Percentiles rank a stretch among this genome's conserved stretches.
Evolutionary conservation across 495 filamentous ascomycete species (phyloP).

Genomic region (Penicillium argentinense): DNA sequence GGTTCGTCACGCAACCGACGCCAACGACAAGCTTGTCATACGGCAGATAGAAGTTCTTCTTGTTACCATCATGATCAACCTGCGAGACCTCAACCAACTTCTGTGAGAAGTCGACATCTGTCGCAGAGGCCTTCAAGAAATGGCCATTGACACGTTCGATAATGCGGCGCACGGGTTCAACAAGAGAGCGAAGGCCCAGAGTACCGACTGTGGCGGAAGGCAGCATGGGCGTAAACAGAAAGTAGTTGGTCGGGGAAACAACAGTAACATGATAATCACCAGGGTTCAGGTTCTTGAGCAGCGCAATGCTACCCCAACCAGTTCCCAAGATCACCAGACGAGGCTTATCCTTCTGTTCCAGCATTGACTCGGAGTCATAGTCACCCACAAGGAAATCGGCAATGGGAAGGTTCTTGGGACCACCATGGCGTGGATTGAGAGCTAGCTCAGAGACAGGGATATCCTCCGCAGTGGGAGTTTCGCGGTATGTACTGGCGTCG

Average conservation of each 20-base stretch:
- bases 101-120: constrained; percentile 85
- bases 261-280: constrained; percentile 94
- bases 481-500: constrained; percentile 87
- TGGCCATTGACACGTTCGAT: constrained; percentile 76
- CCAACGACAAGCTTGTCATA: constrained; percentile 98
- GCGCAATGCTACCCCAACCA: constrained; percentile 91
- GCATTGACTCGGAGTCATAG: constrained; percentile 69
- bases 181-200: constrained; percentile 81
- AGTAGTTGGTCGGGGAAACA: constrained; percentile 92
- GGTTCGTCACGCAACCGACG: constrained; percentile 89
- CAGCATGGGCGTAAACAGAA: constrained; percentile 96
- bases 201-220: constrained; percentile 97
- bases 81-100: constrained; percentile 88
- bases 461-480: constrained; percentile 61
- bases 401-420: constrained; percentile 95
- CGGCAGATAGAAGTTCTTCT: constrained; percentile 84
- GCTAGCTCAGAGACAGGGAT: constrained; percentile 81
- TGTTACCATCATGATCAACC: constrained; percentile 64
- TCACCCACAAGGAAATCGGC: constrained; percentile 84
- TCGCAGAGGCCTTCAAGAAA: constrained; percentile 82
- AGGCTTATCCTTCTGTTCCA: constrained; percentile 76
- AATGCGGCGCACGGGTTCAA: constrained; percentile 90
- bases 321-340: constrained; percentile 89
- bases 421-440: constrained; percentile 76
- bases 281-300: constrained; percentile 86